Evolutionary conservation across 2,329 filamentous ascomycete species (phyloP).

Genomic region (Sporothrix mexicana): DNA sequence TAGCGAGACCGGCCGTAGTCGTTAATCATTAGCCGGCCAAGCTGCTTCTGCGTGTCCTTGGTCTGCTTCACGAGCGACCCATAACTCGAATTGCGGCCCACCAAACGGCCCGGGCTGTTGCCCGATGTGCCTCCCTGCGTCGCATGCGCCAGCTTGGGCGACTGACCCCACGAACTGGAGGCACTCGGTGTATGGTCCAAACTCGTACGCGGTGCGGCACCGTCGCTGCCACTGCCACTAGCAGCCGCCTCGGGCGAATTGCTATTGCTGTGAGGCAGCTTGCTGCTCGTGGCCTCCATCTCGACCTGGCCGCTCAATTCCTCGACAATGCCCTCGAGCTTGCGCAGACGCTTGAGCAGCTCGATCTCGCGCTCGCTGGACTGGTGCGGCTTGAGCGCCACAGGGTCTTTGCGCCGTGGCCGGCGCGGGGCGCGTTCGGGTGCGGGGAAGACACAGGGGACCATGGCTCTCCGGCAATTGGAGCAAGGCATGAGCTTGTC

Average conservation of each 20-base stretch:
- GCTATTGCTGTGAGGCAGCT: slow-evolving; percentile 44
- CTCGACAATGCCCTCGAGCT: slow-evolving; percentile 77
- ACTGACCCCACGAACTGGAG: slow-evolving; percentile 32
- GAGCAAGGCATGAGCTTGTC: slow-evolving; percentile 63
- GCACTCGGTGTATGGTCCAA: slow-evolving; percentile 29
- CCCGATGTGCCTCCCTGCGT: background rate
- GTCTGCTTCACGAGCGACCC: slow-evolving; percentile 36
- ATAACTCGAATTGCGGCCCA: slow-evolving; percentile 36
- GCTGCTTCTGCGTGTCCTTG: slow-evolving; percentile 57
- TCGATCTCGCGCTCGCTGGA: slow-evolving; percentile 69
- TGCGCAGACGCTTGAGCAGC: slow-evolving; percentile 72
- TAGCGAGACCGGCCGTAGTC: slow-evolving; percentile 72
- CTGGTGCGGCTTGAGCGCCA: slow-evolving; percentile 52
- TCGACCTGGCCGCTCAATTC: slow-evolving; percentile 70
- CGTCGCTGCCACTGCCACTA: background rate
- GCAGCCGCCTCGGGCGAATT: slow-evolving; percentile 48
- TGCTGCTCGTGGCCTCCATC: slow-evolving; percentile 51
- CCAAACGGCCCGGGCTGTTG: slow-evolving; percentile 35
- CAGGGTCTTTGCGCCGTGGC: slow-evolving; percentile 67
- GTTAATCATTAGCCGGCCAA: slow-evolving; percentile 72
- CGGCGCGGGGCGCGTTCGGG: slow-evolving; percentile 58
- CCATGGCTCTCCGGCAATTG: slow-evolving; percentile 60
- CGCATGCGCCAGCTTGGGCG: slow-evolving; percentile 28
- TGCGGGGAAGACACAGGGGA: slow-evolving; percentile 58
- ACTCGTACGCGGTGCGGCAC: slow-evolving; percentile 14